Conservation (phyloP, 805 yeast species). For the Candida nemodendra region DNA sequence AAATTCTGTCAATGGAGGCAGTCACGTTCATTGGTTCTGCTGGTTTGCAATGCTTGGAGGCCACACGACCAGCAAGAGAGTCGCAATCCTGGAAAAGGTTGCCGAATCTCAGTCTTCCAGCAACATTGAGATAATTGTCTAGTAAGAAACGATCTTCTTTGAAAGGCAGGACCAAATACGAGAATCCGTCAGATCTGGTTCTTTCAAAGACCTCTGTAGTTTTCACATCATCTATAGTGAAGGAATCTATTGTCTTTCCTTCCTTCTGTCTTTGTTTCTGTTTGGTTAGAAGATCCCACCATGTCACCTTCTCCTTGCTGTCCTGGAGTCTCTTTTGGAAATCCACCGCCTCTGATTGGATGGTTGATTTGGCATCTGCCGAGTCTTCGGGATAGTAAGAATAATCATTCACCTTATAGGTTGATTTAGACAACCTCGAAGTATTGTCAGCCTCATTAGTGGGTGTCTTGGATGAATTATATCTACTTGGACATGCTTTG, state of each 20-base stretch:
- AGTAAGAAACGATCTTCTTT: slow-evolving; percentile 78
- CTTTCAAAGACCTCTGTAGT: slow-evolving; percentile 69
- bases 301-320: slow-evolving; percentile 55
- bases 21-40: slow-evolving; percentile 95
- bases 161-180: slow-evolving; percentile 72
- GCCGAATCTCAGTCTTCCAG: slow-evolving; percentile 89
- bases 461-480: background rate
- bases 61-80: slow-evolving; percentile 91
- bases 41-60: slow-evolving; percentile 90
- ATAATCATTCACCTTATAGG: slow-evolving; percentile 27
- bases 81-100: slow-evolving; percentile 93
- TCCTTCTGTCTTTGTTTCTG: slow-evolving; percentile 66
- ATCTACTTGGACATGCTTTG: background rate
- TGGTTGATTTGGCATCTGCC: slow-evolving; percentile 75
- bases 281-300: slow-evolving; percentile 83
- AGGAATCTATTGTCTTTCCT: slow-evolving; percentile 71
- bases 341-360: slow-evolving; percentile 59
- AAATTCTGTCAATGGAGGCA: slow-evolving; percentile 89
- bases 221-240: slow-evolving; percentile 68
- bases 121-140: slow-evolving; percentile 85
- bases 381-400: slow-evolving; percentile 51
- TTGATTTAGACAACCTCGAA: slow-evolving; percentile 6
- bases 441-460: background rate
- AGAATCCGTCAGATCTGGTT: slow-evolving; percentile 75
- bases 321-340: slow-evolving; percentile 39